These are phyloP conservation scores for Umbelopsis isabellina DNA, from an alignment of 192 early-diverging fungal species.

Conservation along the genomic window DNA sequence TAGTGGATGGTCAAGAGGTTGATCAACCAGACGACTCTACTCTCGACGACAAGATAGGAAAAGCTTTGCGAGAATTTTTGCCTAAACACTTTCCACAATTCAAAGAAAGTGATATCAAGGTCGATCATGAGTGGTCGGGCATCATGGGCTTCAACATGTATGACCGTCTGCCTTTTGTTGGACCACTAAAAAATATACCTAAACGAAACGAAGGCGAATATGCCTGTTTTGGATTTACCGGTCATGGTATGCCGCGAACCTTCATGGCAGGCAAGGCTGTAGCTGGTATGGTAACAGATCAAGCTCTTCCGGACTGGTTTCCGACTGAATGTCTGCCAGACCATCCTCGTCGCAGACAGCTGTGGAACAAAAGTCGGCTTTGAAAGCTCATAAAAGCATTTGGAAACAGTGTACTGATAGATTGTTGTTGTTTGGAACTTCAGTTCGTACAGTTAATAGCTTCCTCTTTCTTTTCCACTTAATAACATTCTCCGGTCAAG, in stretches of 20 bases:
- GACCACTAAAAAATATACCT: constrained; percentile 6
- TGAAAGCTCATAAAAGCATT: not conserved
- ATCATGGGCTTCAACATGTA: constrained; percentile 27
- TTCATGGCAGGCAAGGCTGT: constrained; percentile 29
- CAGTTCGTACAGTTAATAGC: too few species aligned
- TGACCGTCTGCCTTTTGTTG: constrained; percentile 25
- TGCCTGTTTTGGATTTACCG: constrained; percentile 23
- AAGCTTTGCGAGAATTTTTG: constrained; percentile 21
- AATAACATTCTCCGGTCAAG: too few species aligned
- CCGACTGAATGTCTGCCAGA: constrained; percentile 18
- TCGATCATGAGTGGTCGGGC: constrained; percentile 32
- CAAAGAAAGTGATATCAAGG: constrained; percentile 7
- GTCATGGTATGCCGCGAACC: constrained; percentile 33
- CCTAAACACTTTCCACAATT: constrained; percentile 17
- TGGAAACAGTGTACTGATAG: too few species aligned
- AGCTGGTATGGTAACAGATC: constrained; percentile 25
- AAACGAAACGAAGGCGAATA: constrained; percentile 14
- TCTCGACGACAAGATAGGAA: constrained; percentile 11
- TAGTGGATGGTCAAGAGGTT: not conserved
- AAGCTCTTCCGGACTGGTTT: constrained; percentile 18
- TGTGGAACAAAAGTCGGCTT: not conserved
- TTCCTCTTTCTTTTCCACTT: too few species aligned
- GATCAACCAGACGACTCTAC: constrained; percentile 28
- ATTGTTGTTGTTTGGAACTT: too few species aligned
- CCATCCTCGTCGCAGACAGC: constrained; percentile 13